Evolutionary conservation across 306 rosid species (phyloP).

Genomic region (Dalbergia cultrata): DNA sequence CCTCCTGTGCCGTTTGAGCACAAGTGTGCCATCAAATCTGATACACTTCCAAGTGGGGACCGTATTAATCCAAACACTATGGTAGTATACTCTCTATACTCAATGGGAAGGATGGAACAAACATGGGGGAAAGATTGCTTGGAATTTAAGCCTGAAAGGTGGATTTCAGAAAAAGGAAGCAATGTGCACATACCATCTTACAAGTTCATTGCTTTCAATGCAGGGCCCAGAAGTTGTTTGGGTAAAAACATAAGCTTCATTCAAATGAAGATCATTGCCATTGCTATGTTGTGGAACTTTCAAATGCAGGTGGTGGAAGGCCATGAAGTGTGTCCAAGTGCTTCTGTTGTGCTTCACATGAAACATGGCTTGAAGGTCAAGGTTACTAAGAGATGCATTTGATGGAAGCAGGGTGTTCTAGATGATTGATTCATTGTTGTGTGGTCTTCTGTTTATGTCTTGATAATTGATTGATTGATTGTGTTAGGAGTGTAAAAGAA

Average conservation of each 20-base stretch:
- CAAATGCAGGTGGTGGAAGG: conserved; percentile 15
- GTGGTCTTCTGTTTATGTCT: background rate
- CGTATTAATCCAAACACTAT: background rate
- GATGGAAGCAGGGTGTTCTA: background rate
- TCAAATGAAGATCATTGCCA: conserved; percentile 29
- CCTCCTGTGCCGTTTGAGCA: conserved; percentile 1
- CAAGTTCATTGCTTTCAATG: conserved; percentile 24
- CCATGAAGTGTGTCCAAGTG: background rate
- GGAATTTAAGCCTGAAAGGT: conserved; percentile 18
- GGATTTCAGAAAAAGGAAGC: background rate
- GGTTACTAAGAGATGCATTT: background rate
- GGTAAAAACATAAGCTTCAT: background rate
- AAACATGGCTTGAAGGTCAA: conserved; percentile 23
- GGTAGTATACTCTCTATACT: background rate
- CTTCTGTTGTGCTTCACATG: conserved; percentile 16
- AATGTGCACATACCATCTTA: background rate
- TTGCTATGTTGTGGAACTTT: conserved; percentile 30
- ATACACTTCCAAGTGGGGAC: conserved; percentile 26
- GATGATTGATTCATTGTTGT: no score
- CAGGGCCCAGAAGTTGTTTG: conserved; percentile 16
- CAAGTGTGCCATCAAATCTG: conserved; percentile 28
- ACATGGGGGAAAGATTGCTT: conserved; percentile 33
- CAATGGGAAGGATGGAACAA: conserved; percentile 37
- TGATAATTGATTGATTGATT: background rate
- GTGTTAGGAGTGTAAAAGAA: background rate